Evolutionary conservation across 2,329 filamentous ascomycete species (phyloP).

Genomic region (Lojkania enalia): DNA sequence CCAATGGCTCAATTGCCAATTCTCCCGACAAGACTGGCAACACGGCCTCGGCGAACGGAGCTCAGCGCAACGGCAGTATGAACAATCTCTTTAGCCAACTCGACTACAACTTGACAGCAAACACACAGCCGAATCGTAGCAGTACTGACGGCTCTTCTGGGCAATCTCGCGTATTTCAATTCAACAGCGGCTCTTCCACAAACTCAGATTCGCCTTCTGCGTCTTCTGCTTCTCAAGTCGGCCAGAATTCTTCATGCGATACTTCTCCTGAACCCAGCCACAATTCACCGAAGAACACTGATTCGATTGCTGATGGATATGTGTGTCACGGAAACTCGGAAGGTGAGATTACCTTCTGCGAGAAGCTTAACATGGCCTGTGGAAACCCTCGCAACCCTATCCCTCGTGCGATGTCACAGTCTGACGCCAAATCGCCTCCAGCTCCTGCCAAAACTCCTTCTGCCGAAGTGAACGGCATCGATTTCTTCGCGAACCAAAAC

Average conservation of each 20-base stretch:
- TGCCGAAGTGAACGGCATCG: conserved; percentile 58
- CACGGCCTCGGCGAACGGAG: conserved; percentile 43
- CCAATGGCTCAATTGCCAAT: conserved; percentile 26
- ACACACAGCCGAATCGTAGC: conserved; percentile 24
- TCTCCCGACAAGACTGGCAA: conserved; percentile 34
- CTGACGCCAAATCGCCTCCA: conserved; percentile 46
- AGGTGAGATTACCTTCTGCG: conserved; percentile 59
- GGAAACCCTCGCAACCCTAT: conserved; percentile 57
- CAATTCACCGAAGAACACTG: conserved; percentile 73
- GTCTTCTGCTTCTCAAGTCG: conserved; percentile 56
- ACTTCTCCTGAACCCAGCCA: conserved; percentile 77
- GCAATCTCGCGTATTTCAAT: conserved; percentile 54
- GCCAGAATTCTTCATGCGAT: conserved; percentile 64
- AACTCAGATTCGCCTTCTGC: conserved; percentile 56
- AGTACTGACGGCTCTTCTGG: conserved; percentile 49
- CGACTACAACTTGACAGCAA: conserved; percentile 16
- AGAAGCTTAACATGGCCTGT: conserved; percentile 61
- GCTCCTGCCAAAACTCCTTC: conserved; percentile 40
- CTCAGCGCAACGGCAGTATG: conserved; percentile 40
- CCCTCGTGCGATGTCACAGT: conserved; percentile 53
- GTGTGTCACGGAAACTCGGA: conserved; percentile 54
- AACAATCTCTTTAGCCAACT: conserved; percentile 30
- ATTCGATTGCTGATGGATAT: conserved; percentile 49
- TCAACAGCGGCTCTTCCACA: conserved; percentile 52
- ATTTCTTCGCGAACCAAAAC: conserved; percentile 79